These are phyloP conservation scores for Plasmodium vivax DNA, from an alignment of 169 alveolate genomes.

Conservation along the genomic window DNA sequence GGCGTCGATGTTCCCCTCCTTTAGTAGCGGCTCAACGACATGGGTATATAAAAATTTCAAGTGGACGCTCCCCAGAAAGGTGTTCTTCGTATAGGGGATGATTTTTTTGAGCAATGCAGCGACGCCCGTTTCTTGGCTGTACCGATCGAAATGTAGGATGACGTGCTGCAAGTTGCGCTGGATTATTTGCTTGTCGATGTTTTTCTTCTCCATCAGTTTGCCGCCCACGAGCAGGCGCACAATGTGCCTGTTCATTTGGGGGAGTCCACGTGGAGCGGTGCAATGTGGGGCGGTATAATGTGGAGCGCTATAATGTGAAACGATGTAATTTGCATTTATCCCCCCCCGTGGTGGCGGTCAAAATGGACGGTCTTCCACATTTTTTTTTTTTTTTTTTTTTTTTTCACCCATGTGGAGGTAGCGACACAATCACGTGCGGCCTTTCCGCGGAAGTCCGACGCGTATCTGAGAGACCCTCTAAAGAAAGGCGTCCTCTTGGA, in stretches of 20 bases:
- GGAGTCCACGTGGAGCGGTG: not conserved
- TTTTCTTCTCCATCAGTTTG: conserved; percentile 29
- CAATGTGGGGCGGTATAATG: not conserved
- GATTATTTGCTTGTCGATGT: conserved; percentile 14
- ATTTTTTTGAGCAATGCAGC: conserved; percentile 25
- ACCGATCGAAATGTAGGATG: conserved; percentile 12
- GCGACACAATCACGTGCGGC: not conserved
- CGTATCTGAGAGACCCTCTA: too few species aligned
- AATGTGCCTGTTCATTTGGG: conserved; percentile 29
- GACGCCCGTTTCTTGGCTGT: not conserved
- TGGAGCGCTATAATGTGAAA: not conserved
- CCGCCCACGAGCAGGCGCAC: not conserved
- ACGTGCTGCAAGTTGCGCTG: conserved; percentile 13
- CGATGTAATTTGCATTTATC: not conserved
- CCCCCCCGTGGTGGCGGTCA: not conserved
- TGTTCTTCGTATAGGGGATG: conserved; percentile 27
- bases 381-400: not conserved
- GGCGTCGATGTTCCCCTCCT: not conserved
- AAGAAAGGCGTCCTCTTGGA: too few species aligned
- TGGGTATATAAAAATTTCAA: conserved; percentile 9
- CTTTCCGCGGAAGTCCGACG: not conserved
- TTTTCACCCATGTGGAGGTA: not conserved
- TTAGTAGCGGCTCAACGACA: conserved; percentile 26
- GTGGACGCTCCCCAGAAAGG: not conserved
- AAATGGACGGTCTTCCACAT: not conserved